These are phyloP conservation scores for Pythium dissotocum DNA, from an alignment of 352 stramenopile genomes.

Conservation along the genomic window DNA sequence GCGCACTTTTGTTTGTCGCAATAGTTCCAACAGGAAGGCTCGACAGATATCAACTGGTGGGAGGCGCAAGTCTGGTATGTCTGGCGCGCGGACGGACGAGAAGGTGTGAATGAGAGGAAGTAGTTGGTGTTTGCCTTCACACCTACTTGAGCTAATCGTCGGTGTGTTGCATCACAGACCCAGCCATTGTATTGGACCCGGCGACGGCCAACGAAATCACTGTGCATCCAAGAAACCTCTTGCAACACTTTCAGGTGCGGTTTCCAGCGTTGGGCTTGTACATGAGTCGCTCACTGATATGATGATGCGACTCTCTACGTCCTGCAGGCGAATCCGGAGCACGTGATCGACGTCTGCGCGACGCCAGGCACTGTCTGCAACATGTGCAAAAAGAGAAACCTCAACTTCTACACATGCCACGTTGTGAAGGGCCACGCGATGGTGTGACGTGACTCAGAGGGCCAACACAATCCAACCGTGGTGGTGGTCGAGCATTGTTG, in stretches of 20 bases:
- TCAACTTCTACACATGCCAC: constrained; percentile 71
- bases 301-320: background rate
- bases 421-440: constrained; percentile 76
- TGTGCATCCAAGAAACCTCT: constrained; percentile 49
- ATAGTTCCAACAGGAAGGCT: constrained; percentile 72
- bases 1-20: background rate
- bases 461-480: no score
- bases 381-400: constrained; percentile 36
- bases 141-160: no score
- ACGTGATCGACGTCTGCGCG: constrained; percentile 72
- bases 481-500: no score
- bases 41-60: constrained; percentile 69
- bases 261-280: background rate
- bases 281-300: background rate
- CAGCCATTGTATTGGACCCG: constrained; percentile 55
- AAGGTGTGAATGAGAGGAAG: constrained; percentile 34
- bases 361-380: constrained; percentile 46
- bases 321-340: constrained; percentile 60
- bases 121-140: background rate
- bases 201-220: constrained; percentile 37
- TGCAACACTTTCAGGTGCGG: constrained; percentile 59
- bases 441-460: constrained; percentile 31
- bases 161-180: constrained; percentile 30
- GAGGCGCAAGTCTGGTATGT: constrained; percentile 84
- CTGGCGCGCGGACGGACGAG: constrained; percentile 65